phyloP scores from a whole-genome alignment of 2,329 filamentous ascomycete genomes.

The Fusarium xylarioides region DNA sequence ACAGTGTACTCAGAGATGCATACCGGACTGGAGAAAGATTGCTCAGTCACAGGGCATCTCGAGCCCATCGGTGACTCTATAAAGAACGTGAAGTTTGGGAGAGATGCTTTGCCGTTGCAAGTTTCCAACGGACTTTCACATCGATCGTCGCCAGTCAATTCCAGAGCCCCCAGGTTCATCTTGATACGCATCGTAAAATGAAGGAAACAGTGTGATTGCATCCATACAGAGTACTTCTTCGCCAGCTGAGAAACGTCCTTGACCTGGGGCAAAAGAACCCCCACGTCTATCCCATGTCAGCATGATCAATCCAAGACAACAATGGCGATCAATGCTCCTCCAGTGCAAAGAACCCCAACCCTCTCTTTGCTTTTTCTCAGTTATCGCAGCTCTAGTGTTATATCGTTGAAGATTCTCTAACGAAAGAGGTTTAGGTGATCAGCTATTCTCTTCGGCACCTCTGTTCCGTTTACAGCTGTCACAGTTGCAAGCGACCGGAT shows the following conservation, averaged over 20 bases:
- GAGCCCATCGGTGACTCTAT: not conserved
- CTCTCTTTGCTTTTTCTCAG: not conserved
- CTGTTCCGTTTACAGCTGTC: not conserved
- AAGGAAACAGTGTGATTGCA: not conserved
- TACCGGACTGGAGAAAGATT: not conserved
- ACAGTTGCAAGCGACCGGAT: not conserved
- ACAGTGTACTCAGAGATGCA: not conserved
- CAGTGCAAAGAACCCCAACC: not conserved
- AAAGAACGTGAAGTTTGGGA: not conserved
- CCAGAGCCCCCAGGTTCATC: not conserved
- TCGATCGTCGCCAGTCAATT: not conserved
- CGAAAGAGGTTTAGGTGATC: not conserved
- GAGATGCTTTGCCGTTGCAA: not conserved
- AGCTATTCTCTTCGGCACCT: not conserved
- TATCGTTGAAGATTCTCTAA: not conserved
- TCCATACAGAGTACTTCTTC: not conserved
- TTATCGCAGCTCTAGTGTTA: not conserved
- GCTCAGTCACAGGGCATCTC: not conserved
- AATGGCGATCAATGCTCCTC: not conserved
- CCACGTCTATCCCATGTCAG: not conserved
- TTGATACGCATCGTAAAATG: no score
- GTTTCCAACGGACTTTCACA: not conserved
- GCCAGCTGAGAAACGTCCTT: not conserved
- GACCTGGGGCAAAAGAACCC: not conserved
- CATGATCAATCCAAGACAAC: not conserved